phyloP scores from a whole-genome alignment of 1,139 yeast species.

The Candida smagusa region DNA sequence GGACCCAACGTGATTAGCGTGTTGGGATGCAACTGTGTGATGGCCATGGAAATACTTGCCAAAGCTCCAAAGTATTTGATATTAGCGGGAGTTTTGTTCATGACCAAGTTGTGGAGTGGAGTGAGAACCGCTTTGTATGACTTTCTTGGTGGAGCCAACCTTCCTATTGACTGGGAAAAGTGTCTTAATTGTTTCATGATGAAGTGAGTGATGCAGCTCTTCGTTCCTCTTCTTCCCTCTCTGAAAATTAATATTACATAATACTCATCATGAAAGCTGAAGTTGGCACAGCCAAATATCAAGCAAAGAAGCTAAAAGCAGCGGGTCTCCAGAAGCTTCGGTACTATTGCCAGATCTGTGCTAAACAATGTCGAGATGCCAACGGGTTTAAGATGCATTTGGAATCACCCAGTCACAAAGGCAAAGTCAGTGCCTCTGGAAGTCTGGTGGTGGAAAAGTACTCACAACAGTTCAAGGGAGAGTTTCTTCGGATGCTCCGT shows the following conservation, averaged over 20 bases:
- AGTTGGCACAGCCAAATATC: slow-evolving; percentile 76
- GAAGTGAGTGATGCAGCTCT: too few species aligned
- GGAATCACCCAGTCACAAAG: slow-evolving; percentile 70
- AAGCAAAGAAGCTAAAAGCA: slow-evolving; percentile 75
- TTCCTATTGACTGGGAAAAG: slow-evolving; percentile 8
- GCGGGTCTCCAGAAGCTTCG: slow-evolving; percentile 81
- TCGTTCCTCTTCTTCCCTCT: too few species aligned
- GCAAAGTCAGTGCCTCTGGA: slow-evolving; percentile 37
- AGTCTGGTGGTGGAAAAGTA: slow-evolving; percentile 52
- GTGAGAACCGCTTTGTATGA: slow-evolving; percentile 27
- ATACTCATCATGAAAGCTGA: slow-evolving; percentile 44
- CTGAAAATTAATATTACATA: not conserved
- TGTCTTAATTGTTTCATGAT: slow-evolving; percentile 1
- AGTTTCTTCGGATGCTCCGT: slow-evolving; percentile 62
- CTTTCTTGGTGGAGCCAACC: slow-evolving; percentile 28
- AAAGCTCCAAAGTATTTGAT: slow-evolving; percentile 30
- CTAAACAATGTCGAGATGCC: slow-evolving; percentile 91
- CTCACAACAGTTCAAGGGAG: slow-evolving; percentile 57
- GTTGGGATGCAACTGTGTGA: slow-evolving; percentile 39
- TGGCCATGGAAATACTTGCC: slow-evolving; percentile 23
- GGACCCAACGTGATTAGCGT: slow-evolving; percentile 35
- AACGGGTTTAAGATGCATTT: slow-evolving; percentile 92
- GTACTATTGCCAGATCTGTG: slow-evolving; percentile 90
- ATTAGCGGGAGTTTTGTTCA: slow-evolving; percentile 24
- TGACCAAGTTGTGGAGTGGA: slow-evolving; percentile 26